phyloP scores from a whole-genome alignment of 345 rosid species.

The Moringa oleifera region DNA sequence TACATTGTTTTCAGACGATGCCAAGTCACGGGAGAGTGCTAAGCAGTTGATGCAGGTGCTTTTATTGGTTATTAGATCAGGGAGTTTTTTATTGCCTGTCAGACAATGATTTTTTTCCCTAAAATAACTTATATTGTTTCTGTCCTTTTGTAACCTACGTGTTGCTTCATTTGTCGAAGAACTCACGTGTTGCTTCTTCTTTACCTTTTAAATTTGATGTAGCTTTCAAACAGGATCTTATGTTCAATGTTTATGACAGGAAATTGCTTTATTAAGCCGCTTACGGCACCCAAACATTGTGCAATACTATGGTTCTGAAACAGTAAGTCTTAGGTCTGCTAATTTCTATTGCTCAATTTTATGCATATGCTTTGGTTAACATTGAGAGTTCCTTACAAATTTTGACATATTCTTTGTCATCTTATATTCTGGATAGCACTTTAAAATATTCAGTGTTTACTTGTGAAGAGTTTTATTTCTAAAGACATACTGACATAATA shows the following conservation, averaged over 20 bases:
- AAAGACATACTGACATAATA: not conserved
- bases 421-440: not conserved
- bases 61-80: not conserved
- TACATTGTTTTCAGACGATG: constrained; percentile 51
- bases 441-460: not conserved
- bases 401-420: constrained; percentile 2
- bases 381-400: not conserved
- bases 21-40: constrained; percentile 60
- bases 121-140: no score
- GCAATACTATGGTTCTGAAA: constrained; percentile 71
- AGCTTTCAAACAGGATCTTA: constrained; percentile 3
- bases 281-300: constrained; percentile 69
- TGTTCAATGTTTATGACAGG: constrained; percentile 33
- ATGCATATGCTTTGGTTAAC: not conserved
- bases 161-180: not conserved
- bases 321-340: constrained; percentile 28
- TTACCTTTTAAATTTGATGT: not conserved
- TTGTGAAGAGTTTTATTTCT: not conserved
- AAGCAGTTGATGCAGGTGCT: constrained; percentile 58
- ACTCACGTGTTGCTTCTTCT: constrained; percentile 7
- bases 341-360: not conserved
- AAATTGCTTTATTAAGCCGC: constrained; percentile 60
- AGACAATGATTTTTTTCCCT: no score
- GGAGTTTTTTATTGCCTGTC: constrained; percentile 3
- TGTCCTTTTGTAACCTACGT: no score